phyloP scores from a whole-genome alignment of 192 early-diverging fungal genomes.

The Chytriomyces hyalinus region DNA sequence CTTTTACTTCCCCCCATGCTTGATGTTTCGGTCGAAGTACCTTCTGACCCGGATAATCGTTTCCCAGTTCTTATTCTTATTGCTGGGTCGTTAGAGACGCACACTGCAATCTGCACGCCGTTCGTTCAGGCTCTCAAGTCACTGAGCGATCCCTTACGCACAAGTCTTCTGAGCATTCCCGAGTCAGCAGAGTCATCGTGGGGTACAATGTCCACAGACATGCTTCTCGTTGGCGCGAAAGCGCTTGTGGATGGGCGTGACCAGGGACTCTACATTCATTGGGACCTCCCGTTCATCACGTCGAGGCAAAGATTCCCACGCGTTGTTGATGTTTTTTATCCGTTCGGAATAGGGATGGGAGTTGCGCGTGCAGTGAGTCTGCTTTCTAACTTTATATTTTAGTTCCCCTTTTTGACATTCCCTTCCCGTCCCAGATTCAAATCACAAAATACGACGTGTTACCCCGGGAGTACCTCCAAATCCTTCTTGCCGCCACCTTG shows the following conservation, averaged over 20 bases:
- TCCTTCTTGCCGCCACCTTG: slow-evolving; percentile 20
- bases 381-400: background rate
- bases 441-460: slow-evolving; percentile 11
- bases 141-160: slow-evolving; percentile 17
- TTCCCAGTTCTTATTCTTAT: slow-evolving; percentile 37
- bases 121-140: slow-evolving; percentile 40
- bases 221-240: background rate
- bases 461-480: slow-evolving; percentile 22
- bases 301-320: slow-evolving; percentile 3
- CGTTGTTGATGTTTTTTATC: slow-evolving; percentile 27
- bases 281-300: slow-evolving; percentile 38
- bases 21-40: background rate
- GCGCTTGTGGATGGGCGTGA: background rate
- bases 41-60: no score
- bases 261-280: slow-evolving; percentile 23
- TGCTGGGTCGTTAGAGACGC: slow-evolving; percentile 23
- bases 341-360: slow-evolving; percentile 44
- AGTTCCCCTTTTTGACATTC: background rate
- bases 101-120: slow-evolving; percentile 34
- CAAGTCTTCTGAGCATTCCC: slow-evolving; percentile 24
- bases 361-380: slow-evolving; percentile 24
- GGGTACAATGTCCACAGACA: slow-evolving; percentile 5
- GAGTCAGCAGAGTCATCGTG: background rate
- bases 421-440: slow-evolving; percentile 17
- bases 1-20: background rate